A percentile compares a stretch with the other conserved stretches of the same genome.
phyloP scores from a whole-genome alignment of 768 basidiomycete genomes.

The Serendipita vermifera region DNA sequence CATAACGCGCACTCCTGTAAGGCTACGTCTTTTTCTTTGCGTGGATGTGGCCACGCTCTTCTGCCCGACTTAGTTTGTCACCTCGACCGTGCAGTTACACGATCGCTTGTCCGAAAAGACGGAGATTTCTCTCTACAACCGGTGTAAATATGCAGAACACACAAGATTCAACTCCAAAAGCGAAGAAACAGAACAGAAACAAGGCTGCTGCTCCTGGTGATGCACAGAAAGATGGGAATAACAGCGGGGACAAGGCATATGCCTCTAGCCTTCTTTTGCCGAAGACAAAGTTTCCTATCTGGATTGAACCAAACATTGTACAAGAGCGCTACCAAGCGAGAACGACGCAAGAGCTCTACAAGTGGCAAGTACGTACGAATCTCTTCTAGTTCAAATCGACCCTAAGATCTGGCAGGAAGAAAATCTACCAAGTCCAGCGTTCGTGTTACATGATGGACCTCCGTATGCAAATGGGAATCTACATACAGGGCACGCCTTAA shows the following conservation, averaged over 20 bases:
- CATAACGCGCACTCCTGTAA: too few species aligned
- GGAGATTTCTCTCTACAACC: too few species aligned
- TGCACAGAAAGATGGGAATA: neutral
- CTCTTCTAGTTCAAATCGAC: neutral
- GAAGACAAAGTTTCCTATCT: slow-evolving; percentile 64
- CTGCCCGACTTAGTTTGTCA: too few species aligned
- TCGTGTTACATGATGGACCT: slow-evolving; percentile 89
- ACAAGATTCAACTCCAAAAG: too few species aligned
- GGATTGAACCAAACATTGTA: slow-evolving; percentile 49
- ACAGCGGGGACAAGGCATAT: slow-evolving; percentile 25
- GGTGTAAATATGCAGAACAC: too few species aligned
- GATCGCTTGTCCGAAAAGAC: too few species aligned
- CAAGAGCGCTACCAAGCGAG: slow-evolving; percentile 45
- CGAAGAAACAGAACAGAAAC: too few species aligned
- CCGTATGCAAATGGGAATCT: slow-evolving; percentile 95
- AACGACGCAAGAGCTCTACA: slow-evolving; percentile 64
- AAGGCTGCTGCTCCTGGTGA: too few species aligned
- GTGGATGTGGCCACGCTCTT: too few species aligned
- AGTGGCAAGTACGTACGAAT: slow-evolving; percentile 27
- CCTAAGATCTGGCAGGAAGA: slow-evolving; percentile 35
- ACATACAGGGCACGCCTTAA: slow-evolving; percentile 92
- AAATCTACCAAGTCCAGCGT: slow-evolving; percentile 52
- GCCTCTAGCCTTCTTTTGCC: slow-evolving; percentile 65
- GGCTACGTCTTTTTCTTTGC: too few species aligned
- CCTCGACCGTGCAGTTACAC: too few species aligned